Conservation (phyloP, 2,329 filamentous ascomycete genomes). For the Aspergillus fumigatiaffinis region DNA sequence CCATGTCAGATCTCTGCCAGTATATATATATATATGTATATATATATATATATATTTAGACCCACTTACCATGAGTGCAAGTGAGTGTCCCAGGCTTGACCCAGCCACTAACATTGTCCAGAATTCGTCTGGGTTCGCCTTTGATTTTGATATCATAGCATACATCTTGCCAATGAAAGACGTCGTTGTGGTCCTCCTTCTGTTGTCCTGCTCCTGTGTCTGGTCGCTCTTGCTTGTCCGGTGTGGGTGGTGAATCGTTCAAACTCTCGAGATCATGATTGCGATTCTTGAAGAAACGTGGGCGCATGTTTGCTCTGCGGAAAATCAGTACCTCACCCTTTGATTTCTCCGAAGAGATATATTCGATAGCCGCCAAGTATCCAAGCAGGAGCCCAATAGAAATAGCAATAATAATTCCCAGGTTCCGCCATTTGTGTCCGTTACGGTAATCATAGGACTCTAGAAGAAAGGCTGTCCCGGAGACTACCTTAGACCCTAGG, state of each 20-base stretch:
- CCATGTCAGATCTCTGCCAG: slow-evolving; percentile 1
- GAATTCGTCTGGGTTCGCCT: slow-evolving; percentile 63
- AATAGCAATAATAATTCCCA: slow-evolving; percentile 64
- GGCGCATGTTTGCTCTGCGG: slow-evolving; percentile 32
- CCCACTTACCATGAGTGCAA: slow-evolving; percentile 63
- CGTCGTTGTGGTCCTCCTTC: neutral
- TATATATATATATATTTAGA: slow-evolving; percentile 16
- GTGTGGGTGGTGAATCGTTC: too few relatives aligned
- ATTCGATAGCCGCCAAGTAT: slow-evolving; percentile 48
- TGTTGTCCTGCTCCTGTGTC: neutral
- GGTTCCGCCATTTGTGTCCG: slow-evolving; percentile 61
- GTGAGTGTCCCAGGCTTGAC: slow-evolving; percentile 85
- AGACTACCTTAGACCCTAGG: slow-evolving; percentile 50
- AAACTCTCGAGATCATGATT: too few relatives aligned
- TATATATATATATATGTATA: too few relatives aligned
- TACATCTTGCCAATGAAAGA: slow-evolving; percentile 78
- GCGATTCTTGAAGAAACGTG: neutral
- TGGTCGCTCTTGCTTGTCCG: too few relatives aligned
- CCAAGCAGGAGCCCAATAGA: slow-evolving; percentile 53
- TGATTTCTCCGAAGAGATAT: slow-evolving; percentile 59
- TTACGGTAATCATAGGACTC: slow-evolving; percentile 54
- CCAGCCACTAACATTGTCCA: slow-evolving; percentile 82
- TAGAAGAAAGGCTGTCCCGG: slow-evolving; percentile 56
- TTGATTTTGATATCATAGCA: slow-evolving; percentile 77
- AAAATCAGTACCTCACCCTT: slow-evolving; percentile 73